Percentiles rank a stretch among this genome's conserved stretches.
phyloP scores from a whole-genome alignment of 106 monocot genomes.

The Dioscorea zingiberensis region DNA sequence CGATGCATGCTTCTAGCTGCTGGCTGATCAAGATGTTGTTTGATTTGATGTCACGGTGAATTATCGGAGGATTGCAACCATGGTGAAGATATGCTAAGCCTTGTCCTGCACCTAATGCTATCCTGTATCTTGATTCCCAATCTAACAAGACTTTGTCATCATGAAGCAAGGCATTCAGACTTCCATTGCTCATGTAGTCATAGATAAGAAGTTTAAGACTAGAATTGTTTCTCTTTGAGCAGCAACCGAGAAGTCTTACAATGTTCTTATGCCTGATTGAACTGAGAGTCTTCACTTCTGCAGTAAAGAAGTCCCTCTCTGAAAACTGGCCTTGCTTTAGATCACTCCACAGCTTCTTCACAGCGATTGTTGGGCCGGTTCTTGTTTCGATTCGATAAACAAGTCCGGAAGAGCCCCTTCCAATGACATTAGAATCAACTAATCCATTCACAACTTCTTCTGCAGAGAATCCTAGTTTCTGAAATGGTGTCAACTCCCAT shows the following conservation, averaged over 20 bases:
- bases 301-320: slow-evolving; percentile 15
- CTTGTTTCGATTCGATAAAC: slow-evolving; percentile 16
- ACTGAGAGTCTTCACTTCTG: slow-evolving; percentile 15
- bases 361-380: slow-evolving; percentile 4
- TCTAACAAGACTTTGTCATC: neutral
- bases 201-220: slow-evolving; percentile 13
- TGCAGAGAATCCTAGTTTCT: slow-evolving; percentile 16
- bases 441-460: slow-evolving; percentile 12
- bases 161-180: slow-evolving; percentile 14
- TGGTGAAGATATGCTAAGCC: slow-evolving; percentile 33
- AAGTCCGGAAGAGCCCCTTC: slow-evolving; percentile 17
- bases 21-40: slow-evolving; percentile 15
- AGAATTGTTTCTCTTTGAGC: neutral
- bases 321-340: neutral
- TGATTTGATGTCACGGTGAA: slow-evolving; percentile 28
- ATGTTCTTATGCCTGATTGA: slow-evolving; percentile 28
- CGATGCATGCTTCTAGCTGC: slow-evolving; percentile 16
- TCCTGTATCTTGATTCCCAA: slow-evolving; percentile 26
- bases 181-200: slow-evolving; percentile 28
- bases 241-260: slow-evolving; percentile 21
- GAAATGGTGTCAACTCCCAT: slow-evolving; percentile 25
- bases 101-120: slow-evolving; percentile 17
- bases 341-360: slow-evolving; percentile 17
- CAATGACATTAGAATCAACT: slow-evolving; percentile 16
- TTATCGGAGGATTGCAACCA: slow-evolving; percentile 20